Conservation (phyloP, 129 eudicot genomes). For the Deinandra increscens region DNA sequence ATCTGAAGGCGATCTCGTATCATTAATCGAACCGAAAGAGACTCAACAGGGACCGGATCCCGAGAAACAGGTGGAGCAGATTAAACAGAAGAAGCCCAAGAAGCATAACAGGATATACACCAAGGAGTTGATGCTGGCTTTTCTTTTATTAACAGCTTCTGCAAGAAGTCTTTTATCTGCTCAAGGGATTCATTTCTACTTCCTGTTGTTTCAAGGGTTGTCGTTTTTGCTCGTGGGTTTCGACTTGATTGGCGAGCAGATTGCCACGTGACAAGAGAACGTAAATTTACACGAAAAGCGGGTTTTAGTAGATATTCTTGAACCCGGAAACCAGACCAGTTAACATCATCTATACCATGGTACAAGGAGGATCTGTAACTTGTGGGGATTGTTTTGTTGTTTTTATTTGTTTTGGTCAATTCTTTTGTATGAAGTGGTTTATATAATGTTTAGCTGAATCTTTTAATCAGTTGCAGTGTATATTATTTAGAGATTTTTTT, state of each 20-base stretch:
- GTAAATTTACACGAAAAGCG: constrained; percentile 16
- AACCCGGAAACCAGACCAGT: constrained; percentile 22
- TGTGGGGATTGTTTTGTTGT: constrained; percentile 39
- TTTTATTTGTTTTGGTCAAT: constrained; percentile 37
- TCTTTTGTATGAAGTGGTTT: constrained; percentile 69
- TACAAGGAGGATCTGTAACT: constrained; percentile 16
- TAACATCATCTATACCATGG: constrained; percentile 19
- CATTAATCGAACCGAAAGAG: constrained; percentile 42
- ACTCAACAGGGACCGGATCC: constrained; percentile 43
- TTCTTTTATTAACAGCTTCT: constrained; percentile 78
- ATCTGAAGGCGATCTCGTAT: constrained; percentile 73
- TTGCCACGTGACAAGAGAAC: constrained; percentile 29
- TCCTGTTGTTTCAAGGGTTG: constrained; percentile 86
- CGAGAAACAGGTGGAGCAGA: constrained; percentile 37
- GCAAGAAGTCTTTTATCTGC: constrained; percentile 85
- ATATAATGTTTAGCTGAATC: constrained; percentile 35
- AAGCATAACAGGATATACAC: constrained; percentile 84
- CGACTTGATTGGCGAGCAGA: constrained; percentile 92
- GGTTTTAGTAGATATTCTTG: constrained; percentile 32
- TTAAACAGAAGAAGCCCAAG: constrained; percentile 31
- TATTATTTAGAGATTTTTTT: constrained; percentile 21
- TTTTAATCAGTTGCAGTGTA: constrained; percentile 25
- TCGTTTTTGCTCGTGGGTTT: constrained; percentile 94
- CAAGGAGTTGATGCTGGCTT: constrained; percentile 79
- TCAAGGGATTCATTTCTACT: constrained; percentile 93